Conservation (phyloP, 2,329 filamentous ascomycete genomes). For the Onygenales sp. region DNA sequence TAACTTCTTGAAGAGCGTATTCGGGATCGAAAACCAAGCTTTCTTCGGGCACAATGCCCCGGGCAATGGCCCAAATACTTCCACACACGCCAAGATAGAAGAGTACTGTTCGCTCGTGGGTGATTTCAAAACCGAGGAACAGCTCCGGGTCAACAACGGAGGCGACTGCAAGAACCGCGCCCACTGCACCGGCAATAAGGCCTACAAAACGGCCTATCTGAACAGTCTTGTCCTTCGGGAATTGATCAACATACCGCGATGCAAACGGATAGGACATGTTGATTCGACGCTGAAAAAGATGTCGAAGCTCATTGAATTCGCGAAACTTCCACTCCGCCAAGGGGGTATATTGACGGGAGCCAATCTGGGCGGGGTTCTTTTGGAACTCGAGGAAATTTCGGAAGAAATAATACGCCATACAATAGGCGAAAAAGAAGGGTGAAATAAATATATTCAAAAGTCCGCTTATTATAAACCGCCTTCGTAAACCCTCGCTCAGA, state of each 20-base stretch:
- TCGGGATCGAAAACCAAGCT: constrained; percentile 86
- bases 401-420: constrained; percentile 83
- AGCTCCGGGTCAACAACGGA: constrained; percentile 85
- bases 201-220: constrained; percentile 76
- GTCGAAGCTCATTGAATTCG: constrained; percentile 92
- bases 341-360: constrained; percentile 83
- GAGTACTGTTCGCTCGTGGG: constrained; percentile 74
- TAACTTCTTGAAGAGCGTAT: constrained; percentile 77
- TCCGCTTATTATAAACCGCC: constrained; percentile 72
- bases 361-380: constrained; percentile 78
- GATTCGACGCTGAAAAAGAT: constrained; percentile 79
- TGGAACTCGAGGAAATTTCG: constrained; percentile 97
- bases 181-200: constrained; percentile 78
- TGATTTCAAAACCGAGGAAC: constrained; percentile 87
- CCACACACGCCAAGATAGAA: constrained; percentile 83
- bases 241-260: constrained; percentile 86
- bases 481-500: constrained; percentile 67
- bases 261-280: constrained; percentile 95
- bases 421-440: constrained; percentile 78
- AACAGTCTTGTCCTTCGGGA: constrained; percentile 88
- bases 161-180: constrained; percentile 72
- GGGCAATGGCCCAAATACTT: constrained; percentile 71
- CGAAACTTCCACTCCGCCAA: constrained; percentile 97
- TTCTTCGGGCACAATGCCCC: constrained; percentile 78
- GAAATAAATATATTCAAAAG: constrained; percentile 78